phyloP scores from a whole-genome alignment of 768 basidiomycete species.

The Russula earlei region DNA sequence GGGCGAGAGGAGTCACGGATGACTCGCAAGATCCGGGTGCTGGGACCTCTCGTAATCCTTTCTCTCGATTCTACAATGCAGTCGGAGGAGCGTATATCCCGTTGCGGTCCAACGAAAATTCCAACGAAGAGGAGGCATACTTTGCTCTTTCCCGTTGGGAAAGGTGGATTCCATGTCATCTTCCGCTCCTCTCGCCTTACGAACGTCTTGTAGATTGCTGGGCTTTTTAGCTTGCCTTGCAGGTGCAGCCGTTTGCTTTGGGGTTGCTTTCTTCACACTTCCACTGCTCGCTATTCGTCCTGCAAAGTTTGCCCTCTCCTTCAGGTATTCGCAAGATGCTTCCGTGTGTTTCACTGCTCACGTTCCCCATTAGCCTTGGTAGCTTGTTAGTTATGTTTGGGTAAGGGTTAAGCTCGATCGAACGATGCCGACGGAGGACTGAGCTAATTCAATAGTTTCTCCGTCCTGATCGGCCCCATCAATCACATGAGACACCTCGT shows the following conservation, averaged over 20 bases:
- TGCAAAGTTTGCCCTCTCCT: slow-evolving; percentile 84
- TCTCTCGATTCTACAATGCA: slow-evolving; percentile 80
- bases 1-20: slow-evolving; percentile 65
- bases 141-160: slow-evolving; percentile 93
- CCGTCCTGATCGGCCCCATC: slow-evolving; percentile 80
- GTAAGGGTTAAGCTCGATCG: slow-evolving; percentile 32
- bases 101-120: slow-evolving; percentile 65
- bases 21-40: slow-evolving; percentile 46
- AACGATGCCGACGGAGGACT: neutral
- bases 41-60: slow-evolving; percentile 41
- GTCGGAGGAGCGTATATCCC: slow-evolving; percentile 86
- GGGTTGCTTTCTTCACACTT: slow-evolving; percentile 79
- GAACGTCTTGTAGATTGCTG: slow-evolving; percentile 46
- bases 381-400: slow-evolving; percentile 95
- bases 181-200: neutral
- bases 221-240: slow-evolving; percentile 86
- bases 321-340: slow-evolving; percentile 43
- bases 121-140: slow-evolving; percentile 94
- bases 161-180: slow-evolving; percentile 38
- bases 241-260: slow-evolving; percentile 90
- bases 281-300: slow-evolving; percentile 67
- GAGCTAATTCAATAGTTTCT: slow-evolving; percentile 42
- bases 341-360: neutral
- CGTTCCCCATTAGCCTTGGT: slow-evolving; percentile 49
- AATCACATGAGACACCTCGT: slow-evolving; percentile 86